A percentile compares a stretch with the other conserved stretches of the same genome.
phyloP scores from a whole-genome alignment of 2,329 filamentous ascomycete species.

The Fusarium penzigii region DNA sequence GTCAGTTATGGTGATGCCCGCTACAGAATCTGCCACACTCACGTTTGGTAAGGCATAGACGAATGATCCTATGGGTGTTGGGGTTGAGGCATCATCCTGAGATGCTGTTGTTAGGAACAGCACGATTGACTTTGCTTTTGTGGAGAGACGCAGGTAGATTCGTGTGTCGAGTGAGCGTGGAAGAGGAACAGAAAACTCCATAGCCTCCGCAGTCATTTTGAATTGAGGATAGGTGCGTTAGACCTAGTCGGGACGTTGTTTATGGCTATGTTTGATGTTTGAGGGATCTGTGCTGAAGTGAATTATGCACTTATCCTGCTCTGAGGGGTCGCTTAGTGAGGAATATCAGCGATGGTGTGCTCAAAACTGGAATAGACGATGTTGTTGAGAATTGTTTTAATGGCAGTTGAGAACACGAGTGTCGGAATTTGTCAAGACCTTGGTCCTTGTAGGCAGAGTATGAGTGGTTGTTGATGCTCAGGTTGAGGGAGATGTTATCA shows the following conservation, averaged over 20 bases:
- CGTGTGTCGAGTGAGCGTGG: conserved; percentile 61
- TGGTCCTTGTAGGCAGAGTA: neutral
- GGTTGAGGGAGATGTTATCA: conserved; percentile 1
- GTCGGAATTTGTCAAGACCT: no score
- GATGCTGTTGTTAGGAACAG: conserved; percentile 63
- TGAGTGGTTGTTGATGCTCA: neutral
- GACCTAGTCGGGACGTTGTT: neutral
- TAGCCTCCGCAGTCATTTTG: conserved; percentile 28
- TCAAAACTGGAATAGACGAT: no score
- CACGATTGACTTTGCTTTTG: conserved; percentile 57
- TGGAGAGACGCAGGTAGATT: conserved; percentile 61
- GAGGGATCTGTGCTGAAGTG: no score
- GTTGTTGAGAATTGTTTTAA: no score
- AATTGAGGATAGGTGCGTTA: neutral
- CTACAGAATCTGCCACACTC: conserved; percentile 29
- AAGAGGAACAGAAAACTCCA: conserved; percentile 59
- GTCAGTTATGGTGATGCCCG: conserved; percentile 8
- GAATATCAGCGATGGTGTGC: no score
- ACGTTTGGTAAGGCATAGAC: conserved; percentile 94
- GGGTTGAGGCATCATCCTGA: conserved; percentile 50
- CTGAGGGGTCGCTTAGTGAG: no score
- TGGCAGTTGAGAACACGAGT: no score
- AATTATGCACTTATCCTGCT: neutral
- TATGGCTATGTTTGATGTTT: neutral
- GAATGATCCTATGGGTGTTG: conserved; percentile 76